A percentile compares a stretch with the other conserved stretches of the same genome.
These are phyloP conservation scores for Exutisphaerella laricina DNA, from an alignment of 2,329 filamentous ascomycete genomes.

Conservation along the genomic window DNA sequence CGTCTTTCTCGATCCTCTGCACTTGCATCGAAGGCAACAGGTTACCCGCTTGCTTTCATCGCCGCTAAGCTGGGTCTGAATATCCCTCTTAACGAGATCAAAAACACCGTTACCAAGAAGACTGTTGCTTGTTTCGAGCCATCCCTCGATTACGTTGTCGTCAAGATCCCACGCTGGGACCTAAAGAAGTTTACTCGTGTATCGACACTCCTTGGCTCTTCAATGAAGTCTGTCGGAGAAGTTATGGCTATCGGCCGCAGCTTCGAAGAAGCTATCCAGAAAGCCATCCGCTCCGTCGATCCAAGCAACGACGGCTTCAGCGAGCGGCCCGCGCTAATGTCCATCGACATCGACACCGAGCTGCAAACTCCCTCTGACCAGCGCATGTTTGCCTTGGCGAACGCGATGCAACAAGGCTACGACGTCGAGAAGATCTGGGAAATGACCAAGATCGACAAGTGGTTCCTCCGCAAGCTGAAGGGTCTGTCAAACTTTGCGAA, in stretches of 20 bases:
- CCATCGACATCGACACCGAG: conserved; percentile 92
- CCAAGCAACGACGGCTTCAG: conserved; percentile 94
- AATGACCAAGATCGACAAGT: conserved; percentile 97
- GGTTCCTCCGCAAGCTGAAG: conserved; percentile 93
- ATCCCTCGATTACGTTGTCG: conserved; percentile 94
- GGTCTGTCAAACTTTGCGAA: conserved; percentile 84
- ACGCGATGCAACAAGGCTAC: conserved; percentile 93
- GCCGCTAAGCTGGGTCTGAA: conserved; percentile 93
- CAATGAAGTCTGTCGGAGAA: conserved; percentile 99
- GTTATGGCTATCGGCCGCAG: conserved; percentile 97
- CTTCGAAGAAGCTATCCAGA: conserved; percentile 98
- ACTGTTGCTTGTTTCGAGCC: conserved; percentile 98
- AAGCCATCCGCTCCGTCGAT: conserved; percentile 92
- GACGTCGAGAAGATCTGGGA: conserved; percentile 97
- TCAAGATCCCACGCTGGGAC: conserved; percentile 99
- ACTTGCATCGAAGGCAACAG: conserved; percentile 92
- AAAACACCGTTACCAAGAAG: conserved; percentile 89
- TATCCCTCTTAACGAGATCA: conserved; percentile 93
- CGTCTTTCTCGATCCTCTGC: conserved; percentile 93
- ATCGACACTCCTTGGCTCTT: conserved; percentile 90
- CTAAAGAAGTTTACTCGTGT: conserved; percentile 98
- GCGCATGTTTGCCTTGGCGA: conserved; percentile 93
- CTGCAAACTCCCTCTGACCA: conserved; percentile 96
- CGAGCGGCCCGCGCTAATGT: conserved; percentile 84
- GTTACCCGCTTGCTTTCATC: conserved; percentile 92